These are phyloP conservation scores for Trichoderma oligosporum DNA, from an alignment of 2,329 filamentous ascomycete species.

Conservation along the genomic window DNA sequence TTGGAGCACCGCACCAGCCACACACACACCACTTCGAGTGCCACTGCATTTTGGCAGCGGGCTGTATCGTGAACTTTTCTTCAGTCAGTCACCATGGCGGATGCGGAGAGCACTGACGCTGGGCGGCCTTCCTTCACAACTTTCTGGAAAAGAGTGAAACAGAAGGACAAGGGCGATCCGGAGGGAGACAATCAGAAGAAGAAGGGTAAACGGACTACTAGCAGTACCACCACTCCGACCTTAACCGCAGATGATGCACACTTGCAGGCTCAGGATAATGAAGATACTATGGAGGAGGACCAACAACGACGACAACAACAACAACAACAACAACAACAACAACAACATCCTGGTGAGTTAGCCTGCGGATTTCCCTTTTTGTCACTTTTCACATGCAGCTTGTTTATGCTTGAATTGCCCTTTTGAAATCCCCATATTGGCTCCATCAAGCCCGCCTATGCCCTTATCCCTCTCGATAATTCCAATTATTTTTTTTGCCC, in stretches of 20 bases:
- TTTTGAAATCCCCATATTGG: neutral
- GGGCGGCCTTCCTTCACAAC: slow-evolving; percentile 45
- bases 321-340: neutral
- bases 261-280: neutral
- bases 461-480: slow-evolving; percentile 1
- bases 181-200: neutral
- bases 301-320: neutral
- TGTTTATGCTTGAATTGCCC: slow-evolving; percentile 10
- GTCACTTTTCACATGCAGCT: neutral
- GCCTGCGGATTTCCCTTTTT: slow-evolving; percentile 3
- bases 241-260: neutral
- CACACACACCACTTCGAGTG: neutral
- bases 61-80: neutral
- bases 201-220: neutral
- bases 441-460: no score
- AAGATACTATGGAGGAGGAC: neutral
- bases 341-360: slow-evolving; percentile 5
- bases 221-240: neutral
- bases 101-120: slow-evolving; percentile 10
- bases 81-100: slow-evolving; percentile 20
- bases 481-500: neutral
- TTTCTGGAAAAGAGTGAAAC: slow-evolving; percentile 46
- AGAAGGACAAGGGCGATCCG: slow-evolving; percentile 24
- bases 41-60: no score
- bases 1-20: no score